Evolutionary conservation across 768 basidiomycete species (phyloP).

Genomic region (Erythrobasidium yunnanense): DNA sequence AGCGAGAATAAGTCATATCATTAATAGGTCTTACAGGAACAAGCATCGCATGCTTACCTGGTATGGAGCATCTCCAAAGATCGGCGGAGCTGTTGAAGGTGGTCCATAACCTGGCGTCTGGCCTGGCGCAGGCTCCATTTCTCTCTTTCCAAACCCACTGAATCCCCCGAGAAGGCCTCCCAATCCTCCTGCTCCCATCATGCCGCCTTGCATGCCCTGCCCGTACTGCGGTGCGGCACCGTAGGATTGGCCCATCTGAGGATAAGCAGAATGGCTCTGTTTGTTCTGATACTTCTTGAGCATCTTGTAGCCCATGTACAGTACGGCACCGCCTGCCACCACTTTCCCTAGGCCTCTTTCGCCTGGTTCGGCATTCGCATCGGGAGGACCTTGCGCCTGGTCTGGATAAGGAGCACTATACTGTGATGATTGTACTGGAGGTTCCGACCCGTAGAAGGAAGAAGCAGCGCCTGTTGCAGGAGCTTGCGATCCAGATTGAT

Average conservation of each 20-base stretch:
- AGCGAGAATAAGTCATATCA: background rate
- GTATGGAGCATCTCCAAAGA: background rate
- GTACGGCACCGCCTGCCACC: conserved; percentile 1
- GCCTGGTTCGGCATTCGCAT: background rate
- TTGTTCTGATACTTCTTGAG: conserved; percentile 12
- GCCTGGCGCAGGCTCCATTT: too few species aligned
- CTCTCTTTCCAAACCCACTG: background rate
- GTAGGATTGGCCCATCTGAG: too few species aligned
- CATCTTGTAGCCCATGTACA: conserved; percentile 14
- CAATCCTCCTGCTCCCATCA: background rate
- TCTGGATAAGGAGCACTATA: background rate
- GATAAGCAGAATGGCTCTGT: too few species aligned
- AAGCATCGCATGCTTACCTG: background rate
- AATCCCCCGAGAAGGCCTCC: background rate
- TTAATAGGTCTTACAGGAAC: too few species aligned
- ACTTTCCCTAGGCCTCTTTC: conserved; percentile 21
- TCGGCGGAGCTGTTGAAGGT: background rate
- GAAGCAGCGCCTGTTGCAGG: background rate
- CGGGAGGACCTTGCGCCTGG: conserved; percentile 1
- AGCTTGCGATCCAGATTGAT: background rate
- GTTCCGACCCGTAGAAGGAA: background rate
- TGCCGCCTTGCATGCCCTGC: background rate
- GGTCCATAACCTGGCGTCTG: background rate
- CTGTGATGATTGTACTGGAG: background rate
- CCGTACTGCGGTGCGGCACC: background rate